Evolutionary conservation across 768 basidiomycete genomes (phyloP), one percentile per base, ranked within the genome.

Genomic region (Coprinellus micaceus): DNA sequence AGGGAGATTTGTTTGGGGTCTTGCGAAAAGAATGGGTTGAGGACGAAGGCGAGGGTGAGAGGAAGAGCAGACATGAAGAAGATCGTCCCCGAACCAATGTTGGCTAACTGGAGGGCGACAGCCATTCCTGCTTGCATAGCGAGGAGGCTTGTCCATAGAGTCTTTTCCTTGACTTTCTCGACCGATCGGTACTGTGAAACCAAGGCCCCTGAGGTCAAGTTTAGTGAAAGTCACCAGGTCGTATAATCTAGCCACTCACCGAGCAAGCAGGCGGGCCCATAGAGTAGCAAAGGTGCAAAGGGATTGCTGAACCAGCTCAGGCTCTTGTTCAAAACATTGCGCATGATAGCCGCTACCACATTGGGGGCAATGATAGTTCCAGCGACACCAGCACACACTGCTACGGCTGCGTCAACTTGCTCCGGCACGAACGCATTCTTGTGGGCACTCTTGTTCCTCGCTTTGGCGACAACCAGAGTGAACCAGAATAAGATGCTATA

Each of bases 231-330:
- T 58, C 36, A 45, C 21, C 28, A 21, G 10, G 19, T 6, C 33
- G 33, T 6, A 33, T 6, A 33, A 33, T 33, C n/a, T n/a, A 33
- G 7, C 13, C 33, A 71, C 82, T 29, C 60, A 88, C 92, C 92
- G 13, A 89, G 71, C 13, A 92, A 64, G 0, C 85, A 83, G 2
- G 90, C 79, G 13, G 91, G 89, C 2, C 79, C 89, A 64, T 91
- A 98, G 21, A 97, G 69, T 21, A 78, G 64, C 9, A 95, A 60
- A 1, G 81, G 78, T 11, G 82, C 77, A 61, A 85, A 79, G 58
- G 91, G 90, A 40, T 77, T 80, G 15, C 81, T 76, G 69, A 91
- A 97, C 94, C 94, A 98, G 63, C 89, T 89, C 82, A 96, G 82
- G 0, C 82, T 78, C 68, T 82, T 87, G 7, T 81, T 77, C 21